Conservation (phyloP, 1,284 basidiomycete species). For the Xanthoconium separans region DNA sequence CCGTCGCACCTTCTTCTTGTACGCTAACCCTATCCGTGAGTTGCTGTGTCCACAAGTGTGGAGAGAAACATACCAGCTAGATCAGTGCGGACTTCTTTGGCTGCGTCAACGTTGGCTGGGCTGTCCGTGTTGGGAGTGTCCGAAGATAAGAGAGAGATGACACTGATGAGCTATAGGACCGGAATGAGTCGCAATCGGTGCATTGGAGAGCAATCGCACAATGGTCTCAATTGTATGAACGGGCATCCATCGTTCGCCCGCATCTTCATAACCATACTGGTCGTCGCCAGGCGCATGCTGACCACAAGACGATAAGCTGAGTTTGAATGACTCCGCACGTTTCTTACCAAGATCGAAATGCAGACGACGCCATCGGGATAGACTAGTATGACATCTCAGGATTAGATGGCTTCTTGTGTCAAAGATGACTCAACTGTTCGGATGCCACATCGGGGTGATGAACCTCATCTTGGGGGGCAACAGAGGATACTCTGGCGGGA, state of each 20-base stretch:
- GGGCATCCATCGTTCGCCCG: conserved; percentile 96
- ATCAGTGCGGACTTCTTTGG: conserved; percentile 84
- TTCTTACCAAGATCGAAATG: conserved; percentile 89
- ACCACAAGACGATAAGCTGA: conserved; percentile 6
- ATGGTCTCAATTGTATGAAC: conserved; percentile 98
- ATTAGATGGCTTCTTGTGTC: conserved; percentile 1
- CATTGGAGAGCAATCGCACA: conserved; percentile 53
- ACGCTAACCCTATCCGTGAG: conserved; percentile 44
- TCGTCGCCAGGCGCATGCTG: conserved; percentile 96
- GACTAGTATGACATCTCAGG: conserved; percentile 48
- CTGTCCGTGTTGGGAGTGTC: conserved; percentile 93
- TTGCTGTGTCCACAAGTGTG: neutral
- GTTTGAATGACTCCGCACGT: neutral
- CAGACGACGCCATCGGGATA: conserved; percentile 91
- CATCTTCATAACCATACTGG: conserved; percentile 97
- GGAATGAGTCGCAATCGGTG: conserved; percentile 5
- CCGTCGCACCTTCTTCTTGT: conserved; percentile 92
- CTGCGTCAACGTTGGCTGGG: conserved; percentile 97
- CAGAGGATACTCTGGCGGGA: conserved; percentile 90
- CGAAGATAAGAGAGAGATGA: conserved; percentile 93
- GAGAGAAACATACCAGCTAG: conserved; percentile 49
- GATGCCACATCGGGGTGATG: conserved; percentile 98
- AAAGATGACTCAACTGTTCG: conserved; percentile 72
- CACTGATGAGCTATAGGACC: conserved; percentile 78
- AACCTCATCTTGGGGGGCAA: conserved; percentile 96